Percentiles rank a stretch among this genome's conserved stretches.
Conservation (phyloP, 768 basidiomycete species). For the Hericium alpestre region DNA sequence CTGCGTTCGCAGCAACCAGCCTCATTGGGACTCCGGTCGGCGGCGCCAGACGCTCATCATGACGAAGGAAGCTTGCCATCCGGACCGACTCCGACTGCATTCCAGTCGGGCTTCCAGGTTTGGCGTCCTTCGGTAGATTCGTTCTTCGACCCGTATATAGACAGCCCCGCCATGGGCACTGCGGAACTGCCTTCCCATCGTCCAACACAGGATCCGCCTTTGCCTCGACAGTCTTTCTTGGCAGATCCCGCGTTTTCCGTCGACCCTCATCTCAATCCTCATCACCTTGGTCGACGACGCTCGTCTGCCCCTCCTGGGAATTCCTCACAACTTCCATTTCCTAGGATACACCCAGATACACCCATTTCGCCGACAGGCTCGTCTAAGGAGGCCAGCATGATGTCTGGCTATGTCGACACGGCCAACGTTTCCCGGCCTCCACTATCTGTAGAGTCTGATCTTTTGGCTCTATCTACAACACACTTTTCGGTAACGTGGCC, state of each 20-base stretch:
- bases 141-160: slow-evolving; percentile 7
- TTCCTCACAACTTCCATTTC: not conserved
- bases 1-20: not conserved
- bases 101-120: slow-evolving; percentile 3
- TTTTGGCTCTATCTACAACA: not conserved
- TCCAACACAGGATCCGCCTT: not conserved
- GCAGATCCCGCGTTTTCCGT: slow-evolving; percentile 25
- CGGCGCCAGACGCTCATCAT: not conserved
- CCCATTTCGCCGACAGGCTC: not conserved
- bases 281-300: slow-evolving; percentile 9
- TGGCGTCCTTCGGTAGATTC: slow-evolving; percentile 5
- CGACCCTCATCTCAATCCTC: slow-evolving; percentile 22
- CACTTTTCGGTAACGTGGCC: not conserved
- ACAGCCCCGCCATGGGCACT: not conserved
- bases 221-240: not conserved
- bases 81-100: not conserved
- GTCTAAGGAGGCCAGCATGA: too few relatives aligned
- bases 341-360: not conserved
- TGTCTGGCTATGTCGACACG: not conserved
- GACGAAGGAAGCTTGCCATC: not conserved
- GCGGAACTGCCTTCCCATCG: not conserved
- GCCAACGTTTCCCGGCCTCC: not conserved
- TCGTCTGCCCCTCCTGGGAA: not conserved
- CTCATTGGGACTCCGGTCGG: too few relatives aligned
- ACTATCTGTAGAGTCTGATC: not conserved